A percentile compares a stretch with the other conserved stretches of the same genome.
These are phyloP conservation scores for Begonia fuchsioides DNA, from an alignment of 306 rosid genomes.

Conservation along the genomic window DNA sequence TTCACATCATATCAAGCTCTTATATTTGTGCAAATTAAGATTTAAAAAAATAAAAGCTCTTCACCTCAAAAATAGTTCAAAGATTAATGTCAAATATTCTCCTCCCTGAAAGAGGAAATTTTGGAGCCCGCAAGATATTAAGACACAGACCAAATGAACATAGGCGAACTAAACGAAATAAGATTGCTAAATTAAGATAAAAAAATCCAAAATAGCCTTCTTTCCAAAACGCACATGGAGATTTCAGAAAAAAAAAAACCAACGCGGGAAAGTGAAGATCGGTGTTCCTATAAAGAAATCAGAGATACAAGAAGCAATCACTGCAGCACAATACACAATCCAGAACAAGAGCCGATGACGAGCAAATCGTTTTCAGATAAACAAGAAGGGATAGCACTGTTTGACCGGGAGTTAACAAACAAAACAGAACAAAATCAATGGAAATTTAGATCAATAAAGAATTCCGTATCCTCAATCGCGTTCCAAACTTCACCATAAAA, in stretches of 20 bases:
- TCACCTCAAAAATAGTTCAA: background rate
- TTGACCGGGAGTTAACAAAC: too few species aligned
- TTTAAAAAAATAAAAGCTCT: background rate
- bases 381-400: too few species aligned
- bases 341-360: too few species aligned
- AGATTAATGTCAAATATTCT: too few species aligned
- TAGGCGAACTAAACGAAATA: background rate
- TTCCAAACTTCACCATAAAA: too few species aligned
- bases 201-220: background rate
- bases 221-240: background rate
- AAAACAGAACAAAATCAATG: too few species aligned
- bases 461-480: too few species aligned
- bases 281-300: background rate
- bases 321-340: background rate
- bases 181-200: background rate
- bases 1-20: background rate
- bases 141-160: background rate
- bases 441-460: too few species aligned
- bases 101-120: too few species aligned
- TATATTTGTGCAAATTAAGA: background rate
- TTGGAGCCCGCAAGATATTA: background rate
- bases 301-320: background rate
- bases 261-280: background rate
- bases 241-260: too few species aligned
- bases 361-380: too few species aligned